Base-by-base conservation (phyloP, 2,329 filamentous ascomycete genomes). In the Pyricularia pennisetigena region DNA sequence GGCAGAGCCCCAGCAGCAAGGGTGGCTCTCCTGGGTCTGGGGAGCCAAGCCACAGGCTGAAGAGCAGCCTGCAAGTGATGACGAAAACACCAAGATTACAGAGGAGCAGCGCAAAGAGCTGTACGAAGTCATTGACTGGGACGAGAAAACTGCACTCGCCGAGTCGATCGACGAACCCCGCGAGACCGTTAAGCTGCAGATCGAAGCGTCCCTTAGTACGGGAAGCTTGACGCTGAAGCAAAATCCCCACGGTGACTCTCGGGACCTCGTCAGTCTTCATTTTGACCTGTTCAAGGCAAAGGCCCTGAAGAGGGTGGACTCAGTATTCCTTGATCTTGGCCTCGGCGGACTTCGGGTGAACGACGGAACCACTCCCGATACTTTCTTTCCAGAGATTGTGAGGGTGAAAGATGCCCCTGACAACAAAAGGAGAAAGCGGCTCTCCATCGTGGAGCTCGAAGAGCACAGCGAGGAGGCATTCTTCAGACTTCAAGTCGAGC, bases 71-170 rank as follows among this genome's bases (percentile, higher is more conserved):
- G 79, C 78, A 66, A 85, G 91, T 59, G 83, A 91, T 63, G 84
- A 88, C 4, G 90, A 96, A 72, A 91, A 94, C 70, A 92, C 89
- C 0, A 87, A 93, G 69, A 97, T 99, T 85, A 96, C 92, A 0
- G 95, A 99, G 70, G 90, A 98, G 78, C 94, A 99, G 77, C 90
- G 94, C 61, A 93, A 98, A 76, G 94, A 99, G 78, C 85, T 99
- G 10, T 99, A 98, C 77, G 90, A 96, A 73, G 96, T 93, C 66
- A 99, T 99, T 74, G 95, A 98, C 74, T 99, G 94, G 89, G 92
- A 99, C 71, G 95, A 99, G 78, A 98, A 97, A 82, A 89, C 94
- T 70, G 92, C 91, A 1, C 85, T 99, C 57, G 85, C 93, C 0
- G 93, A 97, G 72, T 90, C 91, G 61, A 89, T 99, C 3, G 95